A percentile compares a stretch with the other conserved stretches of the same genome.
phyloP scores from a whole-genome alignment of 352 stramenopile genomes.

The Globisporangium parvum region DNA sequence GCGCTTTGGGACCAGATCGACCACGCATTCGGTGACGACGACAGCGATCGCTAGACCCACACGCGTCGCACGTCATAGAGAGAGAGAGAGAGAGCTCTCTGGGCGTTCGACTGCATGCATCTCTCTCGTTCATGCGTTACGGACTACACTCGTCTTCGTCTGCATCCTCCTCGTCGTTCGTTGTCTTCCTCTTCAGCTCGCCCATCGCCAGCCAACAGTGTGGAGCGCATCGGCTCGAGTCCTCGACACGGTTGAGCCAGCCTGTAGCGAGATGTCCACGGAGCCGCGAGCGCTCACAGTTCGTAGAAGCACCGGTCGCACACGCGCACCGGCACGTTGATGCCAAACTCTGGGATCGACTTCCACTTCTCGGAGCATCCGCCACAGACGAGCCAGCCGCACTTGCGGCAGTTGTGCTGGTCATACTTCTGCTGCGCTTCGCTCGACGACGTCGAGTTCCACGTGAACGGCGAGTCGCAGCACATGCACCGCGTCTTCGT shows the following conservation, averaged over 20 bases:
- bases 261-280: too few species aligned
- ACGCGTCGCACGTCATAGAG: not conserved
- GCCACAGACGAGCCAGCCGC: slow-evolving; percentile 73
- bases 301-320: slow-evolving; percentile 87
- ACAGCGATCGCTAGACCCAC: slow-evolving; percentile 35
- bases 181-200: not conserved
- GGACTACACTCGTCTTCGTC: not conserved
- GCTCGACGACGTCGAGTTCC: slow-evolving; percentile 86
- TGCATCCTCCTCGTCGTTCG: not conserved
- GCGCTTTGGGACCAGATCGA: slow-evolving; percentile 68
- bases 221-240: too few species aligned
- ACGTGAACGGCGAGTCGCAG: slow-evolving; percentile 85
- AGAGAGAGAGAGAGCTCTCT: too few species aligned
- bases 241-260: too few species aligned
- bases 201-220: not conserved
- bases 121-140: too few species aligned
- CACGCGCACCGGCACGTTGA: slow-evolving; percentile 80
- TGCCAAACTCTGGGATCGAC: slow-evolving; percentile 79
- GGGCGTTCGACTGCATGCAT: not conserved
- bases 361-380: slow-evolving; percentile 84
- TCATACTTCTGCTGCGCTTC: slow-evolving; percentile 86
- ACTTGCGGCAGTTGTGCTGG: slow-evolving; percentile 87
- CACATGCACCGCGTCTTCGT: slow-evolving; percentile 86
- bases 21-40: slow-evolving; percentile 50
- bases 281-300: slow-evolving; percentile 26